Percentiles rank a stretch among this genome's conserved stretches.
These are phyloP conservation scores for Fusarium coffeatum DNA, from an alignment of 2,329 filamentous ascomycete genomes.

Conservation along the genomic window DNA sequence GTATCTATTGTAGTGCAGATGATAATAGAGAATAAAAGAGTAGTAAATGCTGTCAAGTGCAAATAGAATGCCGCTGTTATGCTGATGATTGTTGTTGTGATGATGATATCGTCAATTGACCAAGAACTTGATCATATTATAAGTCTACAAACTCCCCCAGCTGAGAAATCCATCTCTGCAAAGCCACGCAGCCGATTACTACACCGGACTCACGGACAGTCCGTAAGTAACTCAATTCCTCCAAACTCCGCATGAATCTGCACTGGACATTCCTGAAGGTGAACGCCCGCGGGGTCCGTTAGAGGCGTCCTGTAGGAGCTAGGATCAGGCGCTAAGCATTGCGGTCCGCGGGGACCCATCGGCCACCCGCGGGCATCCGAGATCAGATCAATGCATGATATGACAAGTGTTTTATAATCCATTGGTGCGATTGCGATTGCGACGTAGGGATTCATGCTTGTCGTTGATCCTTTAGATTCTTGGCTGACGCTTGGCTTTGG, in stretches of 20 bases:
- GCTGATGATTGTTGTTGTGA: neutral
- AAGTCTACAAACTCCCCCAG: neutral
- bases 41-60: neutral
- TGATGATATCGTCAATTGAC: neutral
- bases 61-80: neutral
- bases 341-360: neutral
- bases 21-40: too few relatives aligned
- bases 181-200: neutral
- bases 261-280: neutral
- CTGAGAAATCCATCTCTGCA: neutral
- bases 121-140: neutral
- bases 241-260: rapidly evolving
- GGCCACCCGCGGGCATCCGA: constrained; percentile 12
- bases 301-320: neutral
- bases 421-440: neutral
- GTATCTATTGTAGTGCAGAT: neutral
- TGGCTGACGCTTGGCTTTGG: neutral
- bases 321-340: neutral
- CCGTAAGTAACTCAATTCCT: neutral
- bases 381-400: neutral
- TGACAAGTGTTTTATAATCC: neutral
- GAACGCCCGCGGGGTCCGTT: constrained; percentile 1
- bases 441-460: neutral
- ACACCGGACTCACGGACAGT: neutral
- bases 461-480: neutral